Conservation (phyloP, 345 rosid species). For the Orychophragmus violaceus region DNA sequence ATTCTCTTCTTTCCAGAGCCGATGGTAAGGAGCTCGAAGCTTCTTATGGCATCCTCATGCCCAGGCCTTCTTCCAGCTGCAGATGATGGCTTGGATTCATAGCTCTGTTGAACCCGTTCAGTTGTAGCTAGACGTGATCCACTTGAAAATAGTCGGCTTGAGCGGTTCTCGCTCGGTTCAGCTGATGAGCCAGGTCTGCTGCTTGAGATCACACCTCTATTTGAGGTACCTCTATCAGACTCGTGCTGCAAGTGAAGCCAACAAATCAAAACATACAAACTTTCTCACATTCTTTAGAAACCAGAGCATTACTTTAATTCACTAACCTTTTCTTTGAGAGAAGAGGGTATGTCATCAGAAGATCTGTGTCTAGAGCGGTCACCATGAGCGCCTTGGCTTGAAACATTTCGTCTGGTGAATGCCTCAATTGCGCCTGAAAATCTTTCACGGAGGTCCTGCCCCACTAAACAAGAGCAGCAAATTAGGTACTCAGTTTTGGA, state of each 20-base stretch:
- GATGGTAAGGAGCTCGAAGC: constrained; percentile 73
- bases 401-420: constrained; percentile 55
- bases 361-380: constrained; percentile 42
- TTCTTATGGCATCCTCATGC: constrained; percentile 58
- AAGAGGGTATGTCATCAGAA: constrained; percentile 44
- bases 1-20: constrained; percentile 46
- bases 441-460: constrained; percentile 76
- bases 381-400: constrained; percentile 43
- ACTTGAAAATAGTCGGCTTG: constrained; percentile 61
- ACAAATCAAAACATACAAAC: background rate
- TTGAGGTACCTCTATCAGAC: constrained; percentile 61
- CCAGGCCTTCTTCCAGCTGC: constrained; percentile 45
- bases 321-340: constrained; percentile 51
- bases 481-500: background rate
- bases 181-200: constrained; percentile 68
- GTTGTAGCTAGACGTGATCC: constrained; percentile 52
- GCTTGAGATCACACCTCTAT: constrained; percentile 54
- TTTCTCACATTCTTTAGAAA: constrained; percentile 3
- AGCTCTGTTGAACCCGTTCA: constrained; percentile 57
- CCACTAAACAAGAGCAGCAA: constrained; percentile 39
- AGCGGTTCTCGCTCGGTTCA: constrained; percentile 58
- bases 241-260: constrained; percentile 49
- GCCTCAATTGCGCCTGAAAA: constrained; percentile 82
- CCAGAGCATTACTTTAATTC: background rate
- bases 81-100: constrained; percentile 59